Percentiles rank a stretch among this genome's conserved stretches.
Evolutionary conservation across 2,329 filamentous ascomycete species (phyloP).

Genomic region (Cyclaneusma minus): DNA sequence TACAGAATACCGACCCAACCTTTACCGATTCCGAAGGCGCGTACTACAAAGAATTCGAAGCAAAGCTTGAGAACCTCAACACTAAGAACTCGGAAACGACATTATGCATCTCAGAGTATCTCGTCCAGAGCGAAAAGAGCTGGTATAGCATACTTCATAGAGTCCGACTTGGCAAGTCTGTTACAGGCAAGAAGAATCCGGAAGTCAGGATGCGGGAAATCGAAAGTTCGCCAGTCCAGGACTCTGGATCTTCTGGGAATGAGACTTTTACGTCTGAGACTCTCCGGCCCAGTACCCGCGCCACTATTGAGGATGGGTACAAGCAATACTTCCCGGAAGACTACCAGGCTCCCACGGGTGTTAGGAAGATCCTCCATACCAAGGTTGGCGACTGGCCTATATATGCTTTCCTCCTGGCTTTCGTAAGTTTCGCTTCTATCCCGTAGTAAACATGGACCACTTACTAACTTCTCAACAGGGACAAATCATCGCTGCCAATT

Average conservation of each 20-base stretch:
- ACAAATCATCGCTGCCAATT: conserved; percentile 49
- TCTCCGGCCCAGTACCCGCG: too few species aligned
- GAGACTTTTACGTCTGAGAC: conserved; percentile 18
- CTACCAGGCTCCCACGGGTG: conserved; percentile 38
- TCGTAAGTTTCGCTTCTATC: too few species aligned
- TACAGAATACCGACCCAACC: conserved; percentile 51
- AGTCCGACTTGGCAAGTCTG: conserved; percentile 44
- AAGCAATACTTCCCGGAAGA: too few species aligned
- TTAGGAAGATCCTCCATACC: conserved; percentile 37
- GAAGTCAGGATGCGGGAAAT: too few species aligned
- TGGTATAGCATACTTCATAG: conserved; percentile 44
- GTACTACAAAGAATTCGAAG: conserved; percentile 42
- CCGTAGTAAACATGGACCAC: too few species aligned
- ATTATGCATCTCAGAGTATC: conserved; percentile 49
- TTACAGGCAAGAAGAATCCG: too few species aligned
- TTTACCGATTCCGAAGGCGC: conserved; percentile 50
- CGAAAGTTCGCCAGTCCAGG: conserved; percentile 15
- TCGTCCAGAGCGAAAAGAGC: conserved; percentile 49
- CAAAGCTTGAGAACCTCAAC: conserved; percentile 34
- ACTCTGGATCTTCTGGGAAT: conserved; percentile 4
- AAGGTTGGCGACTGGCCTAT: conserved; percentile 49
- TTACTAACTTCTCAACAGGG: too few species aligned
- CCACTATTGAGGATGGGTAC: too few species aligned
- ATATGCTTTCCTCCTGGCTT: conserved; percentile 43
- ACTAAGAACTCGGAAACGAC: conserved; percentile 40